phyloP scores from a whole-genome alignment of 176 grass and related monocot genomes.

The Avena eriantha region DNA sequence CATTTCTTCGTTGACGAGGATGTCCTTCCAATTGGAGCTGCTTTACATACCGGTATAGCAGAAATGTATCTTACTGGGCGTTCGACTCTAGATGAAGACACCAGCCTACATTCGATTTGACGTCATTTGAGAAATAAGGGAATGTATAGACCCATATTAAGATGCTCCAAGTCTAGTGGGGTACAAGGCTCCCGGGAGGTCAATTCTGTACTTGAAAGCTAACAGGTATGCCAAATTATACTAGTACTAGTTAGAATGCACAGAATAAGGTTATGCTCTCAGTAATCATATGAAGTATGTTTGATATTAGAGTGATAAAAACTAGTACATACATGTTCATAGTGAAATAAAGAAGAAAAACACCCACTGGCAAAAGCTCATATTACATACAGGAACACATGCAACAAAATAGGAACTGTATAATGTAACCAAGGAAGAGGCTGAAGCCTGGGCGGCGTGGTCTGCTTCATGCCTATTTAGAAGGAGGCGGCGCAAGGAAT shows the following conservation, averaged over 20 bases:
- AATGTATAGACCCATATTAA: neutral
- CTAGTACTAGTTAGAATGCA: neutral
- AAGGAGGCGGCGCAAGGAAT: conserved; percentile 29
- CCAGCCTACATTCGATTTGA: neutral
- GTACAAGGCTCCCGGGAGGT: neutral
- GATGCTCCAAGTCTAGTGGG: neutral
- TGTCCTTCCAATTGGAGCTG: conserved; percentile 69
- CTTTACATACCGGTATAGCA: conserved; percentile 63
- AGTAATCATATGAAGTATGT: neutral
- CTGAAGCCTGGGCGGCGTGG: neutral
- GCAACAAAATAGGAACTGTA: conserved; percentile 6
- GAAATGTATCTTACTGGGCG: conserved; percentile 62
- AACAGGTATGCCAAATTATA: neutral
- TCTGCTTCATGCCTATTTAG: neutral
- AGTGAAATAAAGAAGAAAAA: neutral
- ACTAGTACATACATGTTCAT: neutral
- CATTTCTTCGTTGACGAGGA: conserved; percentile 85
- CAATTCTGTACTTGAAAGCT: neutral
- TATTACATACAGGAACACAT: neutral
- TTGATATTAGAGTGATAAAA: neutral
- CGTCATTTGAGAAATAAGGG: neutral
- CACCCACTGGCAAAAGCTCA: neutral
- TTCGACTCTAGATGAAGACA: neutral
- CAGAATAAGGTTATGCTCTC: neutral
- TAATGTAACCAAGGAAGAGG: neutral